Evolutionary conservation across 176 grass and related monocot genomes (phyloP).

Genomic region (Pontederia paniculata): DNA sequence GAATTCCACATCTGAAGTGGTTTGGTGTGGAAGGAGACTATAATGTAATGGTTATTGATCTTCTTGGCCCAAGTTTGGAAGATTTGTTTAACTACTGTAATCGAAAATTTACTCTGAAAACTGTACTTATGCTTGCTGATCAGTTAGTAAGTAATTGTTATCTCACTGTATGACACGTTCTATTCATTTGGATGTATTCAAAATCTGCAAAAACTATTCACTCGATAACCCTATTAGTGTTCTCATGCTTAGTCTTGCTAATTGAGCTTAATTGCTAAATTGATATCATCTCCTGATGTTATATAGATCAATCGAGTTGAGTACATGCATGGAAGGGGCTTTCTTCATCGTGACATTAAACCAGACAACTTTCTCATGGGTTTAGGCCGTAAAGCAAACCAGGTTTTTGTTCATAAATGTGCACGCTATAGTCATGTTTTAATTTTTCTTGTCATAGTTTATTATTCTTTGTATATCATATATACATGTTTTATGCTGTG

Average conservation of each 20-base stretch:
- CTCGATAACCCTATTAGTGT: too few species aligned
- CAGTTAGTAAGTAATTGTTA: slow-evolving; percentile 47
- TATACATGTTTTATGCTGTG: too few species aligned
- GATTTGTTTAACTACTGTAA: slow-evolving; percentile 88
- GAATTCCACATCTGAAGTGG: slow-evolving; percentile 88
- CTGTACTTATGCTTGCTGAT: slow-evolving; percentile 94
- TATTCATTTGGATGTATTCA: neutral
- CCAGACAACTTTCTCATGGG: slow-evolving; percentile 91
- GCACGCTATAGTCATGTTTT: neutral
- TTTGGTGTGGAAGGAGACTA: slow-evolving; percentile 74
- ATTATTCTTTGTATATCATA: too few species aligned
- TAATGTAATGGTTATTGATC: slow-evolving; percentile 86
- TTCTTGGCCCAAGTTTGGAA: slow-evolving; percentile 88
- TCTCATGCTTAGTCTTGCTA: neutral
- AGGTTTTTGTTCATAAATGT: slow-evolving; percentile 31
- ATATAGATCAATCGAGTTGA: slow-evolving; percentile 75
- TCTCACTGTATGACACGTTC: neutral
- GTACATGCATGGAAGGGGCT: slow-evolving; percentile 89
- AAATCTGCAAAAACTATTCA: neutral
- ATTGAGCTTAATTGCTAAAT: neutral
- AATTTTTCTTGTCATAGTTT: too few species aligned
- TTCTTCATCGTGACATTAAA: slow-evolving; percentile 92
- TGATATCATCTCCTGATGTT: neutral
- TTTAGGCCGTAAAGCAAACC: slow-evolving; percentile 78
- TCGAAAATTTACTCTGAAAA: slow-evolving; percentile 73